Base-by-base conservation (phyloP, 2,329 filamentous ascomycete genomes). In the Cordyceps cateniannulata region DNA sequence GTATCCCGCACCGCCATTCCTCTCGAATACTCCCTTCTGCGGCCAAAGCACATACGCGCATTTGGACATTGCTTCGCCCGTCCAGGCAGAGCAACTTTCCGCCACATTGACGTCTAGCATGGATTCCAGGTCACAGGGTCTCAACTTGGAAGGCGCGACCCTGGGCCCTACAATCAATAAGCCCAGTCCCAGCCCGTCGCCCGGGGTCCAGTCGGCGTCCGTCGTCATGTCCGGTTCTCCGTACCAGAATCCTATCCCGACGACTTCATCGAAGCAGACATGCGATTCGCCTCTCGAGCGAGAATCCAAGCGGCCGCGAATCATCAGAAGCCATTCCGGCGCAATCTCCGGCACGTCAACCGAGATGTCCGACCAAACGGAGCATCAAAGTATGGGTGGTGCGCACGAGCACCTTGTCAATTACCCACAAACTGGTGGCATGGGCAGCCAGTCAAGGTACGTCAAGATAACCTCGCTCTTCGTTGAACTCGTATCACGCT, bases 361-460 rank as follows among this genome's bases (percentile, higher is more conserved):
- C 48, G 48, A 52, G 22, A 3, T 52, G 14, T 14, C 25, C 14
- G 40, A 52, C 40, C 6, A 27, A 22, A 18, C 24, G 7, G 57
- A 45, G 27, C 29, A 52, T 8, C 48, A 45, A 14, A 45, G 27
- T 14, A 44, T 45, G 12, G 20, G 52, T 5, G 25, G 40, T 4
- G n/a, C 25, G 7, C 50, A 59, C 16, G 48, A 59, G 3, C 38
- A 45, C 24, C 25, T 52, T 9, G 27, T n/a, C 1, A 52, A 35
- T 16, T 52, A 45, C 29, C 45, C 57, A 3, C 48, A 59, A 35
- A 7, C 4, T 24, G n/a, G 38, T 2, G 48, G 27, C 0, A 59
- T 52, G 20, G 38, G 22, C 10, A 38, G 57, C 25, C 57, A 52
- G 27, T 16, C 57, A 45, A 59, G 48, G 57, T 59, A 45, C 22